These are phyloP conservation scores for Pestalotiopsis sp. DNA, from an alignment of 2,329 filamentous ascomycete species.

Conservation along the genomic window DNA sequence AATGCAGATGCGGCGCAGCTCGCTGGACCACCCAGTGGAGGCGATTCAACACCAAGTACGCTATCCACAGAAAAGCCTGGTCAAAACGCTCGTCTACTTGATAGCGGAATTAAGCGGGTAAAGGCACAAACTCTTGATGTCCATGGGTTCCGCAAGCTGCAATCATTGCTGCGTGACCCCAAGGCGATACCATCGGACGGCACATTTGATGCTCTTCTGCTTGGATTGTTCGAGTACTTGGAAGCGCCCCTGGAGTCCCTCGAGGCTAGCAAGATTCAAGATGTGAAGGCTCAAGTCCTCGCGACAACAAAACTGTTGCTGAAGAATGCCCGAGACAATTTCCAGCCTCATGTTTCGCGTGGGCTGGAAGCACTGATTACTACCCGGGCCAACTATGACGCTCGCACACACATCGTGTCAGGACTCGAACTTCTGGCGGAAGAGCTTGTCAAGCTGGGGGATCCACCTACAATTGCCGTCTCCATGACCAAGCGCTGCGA, in stretches of 20 bases:
- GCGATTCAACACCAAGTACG: constrained; percentile 18
- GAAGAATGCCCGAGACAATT: constrained; percentile 64
- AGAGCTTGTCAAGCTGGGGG: constrained; percentile 67
- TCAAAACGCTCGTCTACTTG: constrained; percentile 63
- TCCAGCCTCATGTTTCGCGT: constrained; percentile 66
- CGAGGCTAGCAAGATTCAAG: constrained; percentile 64
- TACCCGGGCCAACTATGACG: constrained; percentile 66
- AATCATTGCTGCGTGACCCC: constrained; percentile 70
- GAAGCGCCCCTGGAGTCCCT: constrained; percentile 58
- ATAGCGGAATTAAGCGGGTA: constrained; percentile 74
- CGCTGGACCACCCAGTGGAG: constrained; percentile 19
- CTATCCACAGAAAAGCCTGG: constrained; percentile 53
- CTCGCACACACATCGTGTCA: constrained; percentile 69
- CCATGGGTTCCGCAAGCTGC: constrained; percentile 77
- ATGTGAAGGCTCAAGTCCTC: constrained; percentile 73
- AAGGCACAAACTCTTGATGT: constrained; percentile 73
- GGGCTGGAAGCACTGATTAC: constrained; percentile 67
- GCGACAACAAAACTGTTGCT: constrained; percentile 74
- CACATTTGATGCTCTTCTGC: constrained; percentile 67
- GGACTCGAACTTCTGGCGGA: constrained; percentile 73
- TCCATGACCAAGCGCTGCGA: constrained; percentile 53
- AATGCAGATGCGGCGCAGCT: constrained; percentile 53
- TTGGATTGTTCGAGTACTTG: constrained; percentile 71
- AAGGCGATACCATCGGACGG: constrained; percentile 64
- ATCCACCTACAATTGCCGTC: constrained; percentile 59